Percentiles rank a stretch among this genome's conserved stretches.
phyloP scores from a whole-genome alignment of 2,329 filamentous ascomycete genomes.

The Aspergillus sp. region DNA sequence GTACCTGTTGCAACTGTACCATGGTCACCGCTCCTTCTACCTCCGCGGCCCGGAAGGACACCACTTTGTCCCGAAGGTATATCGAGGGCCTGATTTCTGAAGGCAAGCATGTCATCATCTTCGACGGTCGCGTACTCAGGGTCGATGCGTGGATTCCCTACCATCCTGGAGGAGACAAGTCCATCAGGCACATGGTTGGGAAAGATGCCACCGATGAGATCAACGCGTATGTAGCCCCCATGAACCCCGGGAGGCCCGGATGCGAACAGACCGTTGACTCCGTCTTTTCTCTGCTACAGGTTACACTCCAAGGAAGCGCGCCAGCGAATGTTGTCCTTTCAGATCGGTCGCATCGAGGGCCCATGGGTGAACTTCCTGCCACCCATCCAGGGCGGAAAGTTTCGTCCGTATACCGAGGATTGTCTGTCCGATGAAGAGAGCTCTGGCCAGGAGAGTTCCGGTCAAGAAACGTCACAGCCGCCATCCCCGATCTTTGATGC shows the following conservation, averaged over 20 bases:
- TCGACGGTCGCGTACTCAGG: constrained; percentile 79
- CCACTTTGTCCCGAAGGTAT: constrained; percentile 61
- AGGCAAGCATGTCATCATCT: constrained; percentile 76
- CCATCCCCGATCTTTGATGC: constrained; percentile 63
- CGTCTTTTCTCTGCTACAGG: constrained; percentile 48
- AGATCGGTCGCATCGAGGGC: constrained; percentile 79
- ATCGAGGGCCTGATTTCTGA: constrained; percentile 83
- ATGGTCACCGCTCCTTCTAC: constrained; percentile 6
- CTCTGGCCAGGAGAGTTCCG: constrained; percentile 49
- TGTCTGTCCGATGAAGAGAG: constrained; percentile 34
- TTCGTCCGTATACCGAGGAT: constrained; percentile 58
- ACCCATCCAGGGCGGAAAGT: constrained; percentile 86
- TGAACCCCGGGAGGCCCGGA: constrained; percentile 7
- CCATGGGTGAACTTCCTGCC: constrained; percentile 85
- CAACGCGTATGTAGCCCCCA: constrained; percentile 66
- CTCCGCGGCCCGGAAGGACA: constrained; percentile 45
- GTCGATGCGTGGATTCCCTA: constrained; percentile 85
- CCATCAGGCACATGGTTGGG: constrained; percentile 90
- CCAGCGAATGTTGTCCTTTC: constrained; percentile 74
- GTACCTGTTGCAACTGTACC: neutral
- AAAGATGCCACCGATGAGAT: constrained; percentile 94
- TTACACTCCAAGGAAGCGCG: constrained; percentile 80
- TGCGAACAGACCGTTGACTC: constrained; percentile 16
- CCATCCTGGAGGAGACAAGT: constrained; percentile 88
- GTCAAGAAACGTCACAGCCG: constrained; percentile 56